Evolutionary conservation across 441 rosid species (phyloP), one percentile per base, ranked within the genome.

Genomic region (Croton setiger): DNA sequence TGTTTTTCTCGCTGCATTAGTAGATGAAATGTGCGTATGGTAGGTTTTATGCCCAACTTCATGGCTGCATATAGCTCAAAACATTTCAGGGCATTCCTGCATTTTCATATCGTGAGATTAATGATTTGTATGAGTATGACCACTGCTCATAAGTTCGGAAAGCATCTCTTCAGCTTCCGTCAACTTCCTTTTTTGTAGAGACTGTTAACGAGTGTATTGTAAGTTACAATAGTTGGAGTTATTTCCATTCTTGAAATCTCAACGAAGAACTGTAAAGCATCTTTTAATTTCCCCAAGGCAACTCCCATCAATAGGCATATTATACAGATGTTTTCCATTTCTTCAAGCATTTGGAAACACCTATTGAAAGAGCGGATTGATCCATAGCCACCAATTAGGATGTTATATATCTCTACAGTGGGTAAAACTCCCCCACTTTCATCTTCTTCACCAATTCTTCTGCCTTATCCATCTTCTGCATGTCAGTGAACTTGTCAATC

Each of bases 311-410:
- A 91, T 86, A 53, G 90, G 80, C 87, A 87, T 85, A 73, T 91
- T 91, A 69, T 86, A 91, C 2, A 27, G 1, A 27, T 27, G 31
- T 27, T 0, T 27, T 27, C 31, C 31, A 27, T 27, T 27, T 27
- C 31, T 27, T 27, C 31, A 27, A 27, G 31, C 31, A 27, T 27
- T 27, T 27, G 31, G 51, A 87, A 86, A 73, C 96, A 93, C 80
- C 76, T 85, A 48, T 86, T 90, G 44, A 84, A 86, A 63, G 58
- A 59, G 75, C 85, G 36, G 71, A 83, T 71, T 69, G 72, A 80
- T 67, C 98, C 98, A 52, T 87, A 93, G 5, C 97, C 97, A 64
- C 86, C 74, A 44, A 93, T 86, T 52, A 88, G 71, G 55, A 78
- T 84, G 76, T 88, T 90, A 64, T 77, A 83, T 2, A 93, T 90